Conservation (phyloP, 495 filamentous ascomycete species). For the Parathielavia appendiculata region DNA sequence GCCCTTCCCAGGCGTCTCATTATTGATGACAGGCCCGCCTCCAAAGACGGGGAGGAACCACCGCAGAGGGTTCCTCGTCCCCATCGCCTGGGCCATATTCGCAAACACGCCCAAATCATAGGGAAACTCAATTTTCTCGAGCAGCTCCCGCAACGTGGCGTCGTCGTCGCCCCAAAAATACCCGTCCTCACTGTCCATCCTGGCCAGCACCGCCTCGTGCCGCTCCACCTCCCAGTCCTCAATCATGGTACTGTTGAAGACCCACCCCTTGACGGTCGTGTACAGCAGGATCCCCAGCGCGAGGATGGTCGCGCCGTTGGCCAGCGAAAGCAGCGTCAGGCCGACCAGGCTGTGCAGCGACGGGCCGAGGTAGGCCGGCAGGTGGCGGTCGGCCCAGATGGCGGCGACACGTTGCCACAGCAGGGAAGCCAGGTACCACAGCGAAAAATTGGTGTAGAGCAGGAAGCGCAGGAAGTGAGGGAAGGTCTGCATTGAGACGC, state of each 20-base stretch:
- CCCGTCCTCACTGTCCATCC: slow-evolving; percentile 47
- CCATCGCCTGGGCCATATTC: slow-evolving; percentile 79
- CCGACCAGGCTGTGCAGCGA: slow-evolving; percentile 54
- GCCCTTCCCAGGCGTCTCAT: slow-evolving; percentile 14
- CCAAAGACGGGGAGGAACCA: slow-evolving; percentile 47
- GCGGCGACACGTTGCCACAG: slow-evolving; percentile 54
- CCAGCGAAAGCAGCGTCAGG: slow-evolving; percentile 59
- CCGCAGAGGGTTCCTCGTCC: slow-evolving; percentile 79
- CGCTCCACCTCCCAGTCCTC: slow-evolving; percentile 91
- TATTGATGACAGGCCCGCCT: slow-evolving; percentile 33
- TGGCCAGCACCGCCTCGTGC: slow-evolving; percentile 71
- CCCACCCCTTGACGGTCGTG: slow-evolving; percentile 38
- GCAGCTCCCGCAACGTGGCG: slow-evolving; percentile 46
- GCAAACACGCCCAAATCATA: slow-evolving; percentile 89
- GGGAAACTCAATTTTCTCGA: slow-evolving; percentile 80
- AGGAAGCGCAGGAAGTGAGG: slow-evolving; percentile 89
- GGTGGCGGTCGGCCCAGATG: slow-evolving; percentile 60
- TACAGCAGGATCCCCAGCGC: slow-evolving; percentile 61
- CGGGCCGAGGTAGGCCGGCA: slow-evolving; percentile 82
- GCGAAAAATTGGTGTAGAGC: slow-evolving; percentile 65
- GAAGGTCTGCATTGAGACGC: slow-evolving; percentile 84
- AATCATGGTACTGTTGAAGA: slow-evolving; percentile 66
- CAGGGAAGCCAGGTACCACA: slow-evolving; percentile 55
- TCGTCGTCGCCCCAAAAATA: slow-evolving; percentile 26
- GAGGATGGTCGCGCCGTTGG: slow-evolving; percentile 59